A percentile compares a stretch with the other conserved stretches of the same genome.
Conservation (phyloP, 202 grass and related monocot genomes). For the Hordeum pubiflorum region DNA sequence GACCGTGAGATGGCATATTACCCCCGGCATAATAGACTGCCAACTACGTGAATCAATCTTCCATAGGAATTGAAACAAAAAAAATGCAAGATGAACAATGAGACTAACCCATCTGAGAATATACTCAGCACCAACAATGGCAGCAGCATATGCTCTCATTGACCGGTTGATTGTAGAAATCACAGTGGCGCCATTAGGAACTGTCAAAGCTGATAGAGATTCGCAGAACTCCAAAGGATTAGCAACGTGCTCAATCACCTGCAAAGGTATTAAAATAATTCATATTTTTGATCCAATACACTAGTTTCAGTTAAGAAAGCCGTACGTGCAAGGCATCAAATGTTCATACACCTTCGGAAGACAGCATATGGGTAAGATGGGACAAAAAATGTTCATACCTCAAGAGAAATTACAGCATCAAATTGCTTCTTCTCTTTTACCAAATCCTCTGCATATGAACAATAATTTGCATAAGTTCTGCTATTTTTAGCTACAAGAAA, state of each 20-base stretch:
- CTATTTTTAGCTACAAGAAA: constrained; percentile 24
- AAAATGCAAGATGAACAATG: not conserved
- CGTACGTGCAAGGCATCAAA: not conserved
- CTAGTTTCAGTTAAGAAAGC: not conserved
- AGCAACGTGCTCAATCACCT: constrained; percentile 97
- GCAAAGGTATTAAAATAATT: constrained; percentile 26
- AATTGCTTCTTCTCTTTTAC: constrained; percentile 73
- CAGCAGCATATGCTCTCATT: constrained; percentile 85
- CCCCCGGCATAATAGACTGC: not conserved
- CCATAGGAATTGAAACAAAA: not conserved
- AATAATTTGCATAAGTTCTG: constrained; percentile 31
- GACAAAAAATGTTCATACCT: constrained; percentile 47
- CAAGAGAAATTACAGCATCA: constrained; percentile 92
- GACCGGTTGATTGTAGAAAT: constrained; percentile 93
- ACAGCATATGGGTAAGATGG: not conserved
- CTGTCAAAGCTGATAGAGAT: constrained; percentile 67
- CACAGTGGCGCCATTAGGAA: constrained; percentile 57
- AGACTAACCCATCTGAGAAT: constrained; percentile 83
- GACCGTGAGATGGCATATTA: not conserved
- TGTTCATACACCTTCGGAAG: not conserved
- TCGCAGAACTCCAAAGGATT: constrained; percentile 74
- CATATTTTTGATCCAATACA: not conserved
- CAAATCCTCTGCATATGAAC: constrained; percentile 73
- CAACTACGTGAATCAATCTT: constrained; percentile 7
- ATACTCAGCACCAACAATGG: constrained; percentile 84